Conservation (phyloP, 768 basidiomycete species). For the Mycena vulgaris region DNA sequence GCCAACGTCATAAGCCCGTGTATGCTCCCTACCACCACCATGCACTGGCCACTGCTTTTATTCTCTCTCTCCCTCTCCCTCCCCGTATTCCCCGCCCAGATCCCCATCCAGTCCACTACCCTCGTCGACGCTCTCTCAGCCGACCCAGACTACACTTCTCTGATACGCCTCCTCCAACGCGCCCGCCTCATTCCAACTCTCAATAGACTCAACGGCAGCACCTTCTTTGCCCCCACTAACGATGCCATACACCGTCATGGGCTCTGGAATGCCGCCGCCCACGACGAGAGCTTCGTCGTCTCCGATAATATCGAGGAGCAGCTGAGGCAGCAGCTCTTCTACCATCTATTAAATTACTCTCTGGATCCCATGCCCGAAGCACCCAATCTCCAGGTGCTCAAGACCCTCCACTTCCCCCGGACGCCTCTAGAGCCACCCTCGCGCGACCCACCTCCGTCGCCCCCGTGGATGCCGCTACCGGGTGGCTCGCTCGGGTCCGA, state of each 20-base stretch:
- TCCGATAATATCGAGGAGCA: slow-evolving; percentile 88
- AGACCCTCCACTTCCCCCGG: slow-evolving; percentile 84
- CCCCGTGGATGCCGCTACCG: slow-evolving; percentile 90
- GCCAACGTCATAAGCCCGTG: neutral
- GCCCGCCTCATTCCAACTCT: slow-evolving; percentile 93
- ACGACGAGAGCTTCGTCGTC: slow-evolving; percentile 55
- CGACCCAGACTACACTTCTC: slow-evolving; percentile 83
- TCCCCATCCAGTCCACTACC: slow-evolving; percentile 56
- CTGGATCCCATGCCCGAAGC: slow-evolving; percentile 63
- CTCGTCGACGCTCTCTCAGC: slow-evolving; percentile 84
- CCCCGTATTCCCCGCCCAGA: slow-evolving; percentile 38
- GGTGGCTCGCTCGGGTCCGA: slow-evolving; percentile 86
- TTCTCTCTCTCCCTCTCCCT: slow-evolving; percentile 43
- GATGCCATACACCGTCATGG: slow-evolving; percentile 80
- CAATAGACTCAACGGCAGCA: slow-evolving; percentile 86
- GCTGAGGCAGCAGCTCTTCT: slow-evolving; percentile 93
- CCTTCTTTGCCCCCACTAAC: slow-evolving; percentile 97
- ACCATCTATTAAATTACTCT: slow-evolving; percentile 92
- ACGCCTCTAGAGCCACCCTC: slow-evolving; percentile 72
- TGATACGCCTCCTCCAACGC: slow-evolving; percentile 84
- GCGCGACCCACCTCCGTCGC: slow-evolving; percentile 76
- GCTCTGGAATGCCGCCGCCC: slow-evolving; percentile 57
- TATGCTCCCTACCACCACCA: slow-evolving; percentile 10
- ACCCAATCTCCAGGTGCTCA: slow-evolving; percentile 56
- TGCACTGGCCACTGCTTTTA: slow-evolving; percentile 28